Percentiles rank a stretch among this genome's conserved stretches.
These are phyloP conservation scores for Entrophospora sp. DNA, from an alignment of 192 early-diverging fungal species.

Conservation along the genomic window DNA sequence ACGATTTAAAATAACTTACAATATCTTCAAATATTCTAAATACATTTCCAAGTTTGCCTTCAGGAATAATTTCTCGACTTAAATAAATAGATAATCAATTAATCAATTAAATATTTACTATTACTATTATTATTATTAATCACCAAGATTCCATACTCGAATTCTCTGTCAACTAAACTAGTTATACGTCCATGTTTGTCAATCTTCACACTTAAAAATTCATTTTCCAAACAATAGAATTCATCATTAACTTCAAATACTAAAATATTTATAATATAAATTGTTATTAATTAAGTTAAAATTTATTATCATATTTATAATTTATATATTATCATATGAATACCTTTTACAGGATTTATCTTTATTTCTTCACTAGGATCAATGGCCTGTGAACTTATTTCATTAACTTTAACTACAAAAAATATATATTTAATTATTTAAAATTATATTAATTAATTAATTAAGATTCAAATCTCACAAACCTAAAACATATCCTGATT, in stretches of 20 bases:
- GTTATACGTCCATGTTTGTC: conserved; percentile 65
- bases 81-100: neutral
- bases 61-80: conserved; percentile 46
- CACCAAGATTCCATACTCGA: conserved; percentile 30
- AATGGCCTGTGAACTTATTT: neutral
- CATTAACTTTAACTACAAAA: neutral
- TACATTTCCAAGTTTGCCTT: conserved; percentile 59
- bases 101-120: neutral
- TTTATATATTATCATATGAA: neutral
- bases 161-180: conserved; percentile 53
- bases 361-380: neutral
- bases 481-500: conserved; percentile 37
- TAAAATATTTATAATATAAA: conserved; percentile 2
- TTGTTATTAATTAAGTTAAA: neutral
- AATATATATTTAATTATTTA: neutral
- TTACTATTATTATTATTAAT: neutral
- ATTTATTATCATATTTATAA: neutral
- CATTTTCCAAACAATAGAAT: conserved; percentile 63
- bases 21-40: conserved; percentile 82
- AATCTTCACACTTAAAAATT: conserved; percentile 61
- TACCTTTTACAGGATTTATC: neutral
- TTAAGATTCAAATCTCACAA: too few species aligned
- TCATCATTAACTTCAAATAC: conserved; percentile 18
- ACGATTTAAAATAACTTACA: too few species aligned
- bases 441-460: neutral